phyloP scores from a whole-genome alignment of 2,329 filamentous ascomycete genomes.

The Furcasterigmium furcatum region DNA sequence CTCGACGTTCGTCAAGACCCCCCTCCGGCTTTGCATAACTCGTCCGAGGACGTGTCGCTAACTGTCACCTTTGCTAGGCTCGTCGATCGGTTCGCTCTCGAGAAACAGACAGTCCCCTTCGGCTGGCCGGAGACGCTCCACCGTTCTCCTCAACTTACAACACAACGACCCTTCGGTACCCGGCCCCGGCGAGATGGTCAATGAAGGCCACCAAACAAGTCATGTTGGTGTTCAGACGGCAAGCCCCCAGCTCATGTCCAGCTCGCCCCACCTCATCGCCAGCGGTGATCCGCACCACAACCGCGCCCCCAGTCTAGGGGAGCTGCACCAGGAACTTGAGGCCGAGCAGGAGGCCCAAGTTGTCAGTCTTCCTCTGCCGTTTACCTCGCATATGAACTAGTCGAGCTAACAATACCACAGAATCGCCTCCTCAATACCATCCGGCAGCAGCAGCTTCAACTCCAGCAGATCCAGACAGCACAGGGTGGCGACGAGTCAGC shows the following conservation, averaged over 20 bases:
- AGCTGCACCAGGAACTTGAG: conserved; percentile 76
- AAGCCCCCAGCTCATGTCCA: conserved; percentile 43
- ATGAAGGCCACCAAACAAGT: conserved; percentile 32
- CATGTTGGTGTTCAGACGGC: conserved; percentile 17
- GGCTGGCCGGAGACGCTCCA: conserved; percentile 59
- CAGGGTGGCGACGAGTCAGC: conserved; percentile 49
- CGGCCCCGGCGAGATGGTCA: conserved; percentile 64
- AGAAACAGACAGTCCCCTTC: conserved; percentile 42
- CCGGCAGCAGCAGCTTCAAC: conserved; percentile 69
- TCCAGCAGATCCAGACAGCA: conserved; percentile 55
- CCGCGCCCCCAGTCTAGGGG: conserved; percentile 68
- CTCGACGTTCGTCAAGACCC: conserved; percentile 43
- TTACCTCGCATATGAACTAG: background rate
- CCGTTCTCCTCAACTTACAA: conserved; percentile 70
- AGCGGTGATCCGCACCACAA: conserved; percentile 57
- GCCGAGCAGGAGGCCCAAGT: conserved; percentile 78
- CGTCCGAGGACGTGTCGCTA: no score
- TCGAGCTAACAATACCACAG: conserved; percentile 30
- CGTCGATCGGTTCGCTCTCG: conserved; percentile 50
- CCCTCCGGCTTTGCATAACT: no score
- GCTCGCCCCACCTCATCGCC: conserved; percentile 39
- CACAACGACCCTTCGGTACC: conserved; percentile 69
- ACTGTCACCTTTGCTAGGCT: conserved; percentile 27
- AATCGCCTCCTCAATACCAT: conserved; percentile 78
- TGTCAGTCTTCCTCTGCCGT: conserved; percentile 34